phyloP scores from a whole-genome alignment of 106 monocot genomes.

The Apostasia shenzhenica region DNA sequence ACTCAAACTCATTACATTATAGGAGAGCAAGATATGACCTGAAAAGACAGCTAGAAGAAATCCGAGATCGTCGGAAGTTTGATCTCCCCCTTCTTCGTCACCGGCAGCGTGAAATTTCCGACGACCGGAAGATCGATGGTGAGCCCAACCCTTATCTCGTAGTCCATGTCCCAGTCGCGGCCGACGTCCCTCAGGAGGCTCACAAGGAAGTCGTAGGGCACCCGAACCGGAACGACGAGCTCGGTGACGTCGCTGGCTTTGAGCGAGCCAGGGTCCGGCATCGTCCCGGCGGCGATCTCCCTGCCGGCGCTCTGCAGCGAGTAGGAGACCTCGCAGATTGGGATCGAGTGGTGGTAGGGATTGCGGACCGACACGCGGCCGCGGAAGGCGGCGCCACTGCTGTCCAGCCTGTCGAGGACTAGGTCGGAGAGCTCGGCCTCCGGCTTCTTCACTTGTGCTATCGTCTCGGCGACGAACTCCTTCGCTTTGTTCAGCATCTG shows the following conservation, averaged over 20 bases:
- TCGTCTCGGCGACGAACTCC: constrained; percentile 62
- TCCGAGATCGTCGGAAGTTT: constrained; percentile 42
- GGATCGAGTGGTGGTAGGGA: constrained; percentile 55
- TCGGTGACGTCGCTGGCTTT: neutral
- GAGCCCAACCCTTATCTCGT: constrained; percentile 50
- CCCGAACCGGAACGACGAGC: constrained; percentile 6
- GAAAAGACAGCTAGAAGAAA: too few species aligned
- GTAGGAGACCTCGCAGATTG: constrained; percentile 75
- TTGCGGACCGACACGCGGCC: constrained; percentile 46
- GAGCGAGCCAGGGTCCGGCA: constrained; percentile 8
- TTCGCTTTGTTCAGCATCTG: constrained; percentile 59
- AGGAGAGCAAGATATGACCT: too few species aligned
- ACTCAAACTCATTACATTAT: too few species aligned
- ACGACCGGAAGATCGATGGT: constrained; percentile 78
- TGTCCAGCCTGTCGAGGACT: constrained; percentile 28
- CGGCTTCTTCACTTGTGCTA: constrained; percentile 63
- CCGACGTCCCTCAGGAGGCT: constrained; percentile 64
- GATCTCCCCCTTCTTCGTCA: constrained; percentile 57
- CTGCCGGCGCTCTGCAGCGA: constrained; percentile 50
- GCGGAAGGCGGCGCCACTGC: constrained; percentile 33
- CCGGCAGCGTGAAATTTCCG: constrained; percentile 75
- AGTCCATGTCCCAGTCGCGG: constrained; percentile 89
- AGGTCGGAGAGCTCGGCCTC: constrained; percentile 47
- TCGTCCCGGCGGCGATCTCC: constrained; percentile 14
- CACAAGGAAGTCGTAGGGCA: constrained; percentile 72